Evolutionary conservation across 768 basidiomycete species (phyloP), one percentile per base, ranked within the genome.

Genomic region (Nevesoporus exiguus): DNA sequence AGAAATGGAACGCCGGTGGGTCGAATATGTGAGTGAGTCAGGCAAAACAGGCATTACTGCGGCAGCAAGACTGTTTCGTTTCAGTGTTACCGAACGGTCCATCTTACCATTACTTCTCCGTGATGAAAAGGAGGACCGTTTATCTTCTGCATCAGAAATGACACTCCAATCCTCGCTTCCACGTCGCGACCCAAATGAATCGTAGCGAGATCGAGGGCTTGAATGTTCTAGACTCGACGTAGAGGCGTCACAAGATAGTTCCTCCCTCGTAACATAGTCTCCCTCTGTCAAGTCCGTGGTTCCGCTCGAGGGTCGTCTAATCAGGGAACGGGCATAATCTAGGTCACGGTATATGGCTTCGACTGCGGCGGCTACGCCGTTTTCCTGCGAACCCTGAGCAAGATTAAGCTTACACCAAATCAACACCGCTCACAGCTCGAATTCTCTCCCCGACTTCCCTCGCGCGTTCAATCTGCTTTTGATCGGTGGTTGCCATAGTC

Each of bases 331-430:
- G 33, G 96, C 93, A 68, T 98, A 98, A 57, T 98, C 96, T 52
- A 98, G 73, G 66, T 99, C 95, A 43, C 97, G 85, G 67, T 98
- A 99, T 59, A 99, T 94, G 25, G 88, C 85, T 71, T 98, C 95
- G 54, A 98, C 87, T 15, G 97, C 97, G 30, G 82, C 93, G 1
- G 83, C 80, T 2, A 98, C 93, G n/a, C 96, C 96, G 58, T 93
- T 86, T 76, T 99, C 96, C 93, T 95, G 64, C 19, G 53, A 48
- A 40, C n/a, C 19, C 9, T 54, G 47, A 59, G 57, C 29, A 45
- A 43, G 24, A 7, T 36, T 53, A 10, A 24, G 34, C 27, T 17
- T 33, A 25, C 9, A 27, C 22, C 1, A 19, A 42, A 36, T 40
- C 1, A 15, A 42, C 33, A 29, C 29, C 39, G 51, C 81, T 58